phyloP scores from a whole-genome alignment of 2,329 filamentous ascomycete genomes.

The Triangularia verruculosa region DNA sequence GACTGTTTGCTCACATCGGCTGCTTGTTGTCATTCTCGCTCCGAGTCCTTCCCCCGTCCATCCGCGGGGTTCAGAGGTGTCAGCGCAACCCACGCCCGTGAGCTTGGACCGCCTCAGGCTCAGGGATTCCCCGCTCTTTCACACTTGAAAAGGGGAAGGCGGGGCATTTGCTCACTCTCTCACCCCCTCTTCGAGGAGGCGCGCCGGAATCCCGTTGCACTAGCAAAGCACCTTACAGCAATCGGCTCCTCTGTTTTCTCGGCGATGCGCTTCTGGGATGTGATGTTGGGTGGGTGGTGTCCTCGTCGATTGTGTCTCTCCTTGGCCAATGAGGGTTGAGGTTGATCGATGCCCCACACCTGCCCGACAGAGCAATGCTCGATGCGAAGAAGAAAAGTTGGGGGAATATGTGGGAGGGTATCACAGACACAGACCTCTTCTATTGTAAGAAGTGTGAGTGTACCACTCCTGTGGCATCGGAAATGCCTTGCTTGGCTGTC shows the following conservation, averaged over 20 bases:
- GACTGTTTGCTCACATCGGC: background rate
- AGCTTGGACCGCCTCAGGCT: background rate
- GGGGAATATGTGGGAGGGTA: conserved; percentile 9
- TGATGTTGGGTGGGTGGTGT: background rate
- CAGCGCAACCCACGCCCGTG: background rate
- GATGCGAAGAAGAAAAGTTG: background rate
- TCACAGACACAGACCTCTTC: conserved; percentile 10
- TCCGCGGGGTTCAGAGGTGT: background rate
- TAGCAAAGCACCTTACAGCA: background rate
- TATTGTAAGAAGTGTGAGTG: conserved; percentile 16
- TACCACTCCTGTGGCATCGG: background rate
- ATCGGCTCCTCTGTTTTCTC: background rate
- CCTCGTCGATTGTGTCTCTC: background rate
- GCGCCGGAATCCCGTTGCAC: conserved; percentile 4
- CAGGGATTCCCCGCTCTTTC: background rate
- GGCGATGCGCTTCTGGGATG: background rate
- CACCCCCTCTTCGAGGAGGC: conserved; percentile 1
- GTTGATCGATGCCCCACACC: conserved; percentile 15
- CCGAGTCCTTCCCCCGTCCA: background rate
- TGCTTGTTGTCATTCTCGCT: background rate
- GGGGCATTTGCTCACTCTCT: background rate
- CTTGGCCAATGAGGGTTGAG: background rate
- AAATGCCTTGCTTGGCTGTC: background rate
- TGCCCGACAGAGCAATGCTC: conserved; percentile 13
- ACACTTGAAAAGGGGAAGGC: background rate